phyloP scores from a whole-genome alignment of 805 yeast species.

The Schizosaccharomyces osmophilus region DNA sequence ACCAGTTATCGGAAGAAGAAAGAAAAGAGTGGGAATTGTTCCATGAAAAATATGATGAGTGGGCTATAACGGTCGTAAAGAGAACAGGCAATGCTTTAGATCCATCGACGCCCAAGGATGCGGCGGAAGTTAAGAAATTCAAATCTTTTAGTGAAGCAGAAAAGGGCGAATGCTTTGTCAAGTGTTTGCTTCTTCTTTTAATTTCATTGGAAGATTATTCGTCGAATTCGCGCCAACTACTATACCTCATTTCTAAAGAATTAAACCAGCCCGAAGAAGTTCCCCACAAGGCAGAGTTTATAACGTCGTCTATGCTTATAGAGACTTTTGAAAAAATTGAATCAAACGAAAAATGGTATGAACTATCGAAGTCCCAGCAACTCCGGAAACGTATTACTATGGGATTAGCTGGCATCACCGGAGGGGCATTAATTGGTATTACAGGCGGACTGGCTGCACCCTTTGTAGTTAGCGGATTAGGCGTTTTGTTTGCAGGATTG shows the following conservation, averaged over 20 bases:
- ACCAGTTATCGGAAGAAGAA: neutral
- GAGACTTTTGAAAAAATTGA: slow-evolving; percentile 3
- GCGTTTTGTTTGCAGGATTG: slow-evolving; percentile 5
- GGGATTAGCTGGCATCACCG: slow-evolving; percentile 7
- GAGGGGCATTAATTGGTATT: slow-evolving; percentile 6
- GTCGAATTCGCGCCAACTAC: slow-evolving; percentile 4
- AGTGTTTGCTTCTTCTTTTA: slow-evolving; percentile 3
- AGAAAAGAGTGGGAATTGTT: neutral
- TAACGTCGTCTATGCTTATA: slow-evolving; percentile 2
- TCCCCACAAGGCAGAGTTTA: neutral
- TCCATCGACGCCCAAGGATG: neutral
- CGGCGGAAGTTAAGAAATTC: neutral
- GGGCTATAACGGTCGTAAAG: neutral
- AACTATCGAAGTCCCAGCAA: neutral
- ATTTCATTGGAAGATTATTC: slow-evolving; percentile 5
- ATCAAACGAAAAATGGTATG: neutral
- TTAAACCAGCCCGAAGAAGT: neutral
- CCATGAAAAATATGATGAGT: neutral
- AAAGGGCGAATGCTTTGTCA: neutral
- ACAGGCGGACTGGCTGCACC: slow-evolving; percentile 9
- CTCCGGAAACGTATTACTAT: slow-evolving; percentile 3
- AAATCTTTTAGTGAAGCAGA: neutral
- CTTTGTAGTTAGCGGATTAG: slow-evolving; percentile 6
- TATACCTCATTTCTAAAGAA: neutral
- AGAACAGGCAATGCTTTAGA: neutral